Percentiles rank a stretch among this genome's conserved stretches.
Conservation (phyloP, 2,329 filamentous ascomycete species). For the Cercospora sp. region DNA sequence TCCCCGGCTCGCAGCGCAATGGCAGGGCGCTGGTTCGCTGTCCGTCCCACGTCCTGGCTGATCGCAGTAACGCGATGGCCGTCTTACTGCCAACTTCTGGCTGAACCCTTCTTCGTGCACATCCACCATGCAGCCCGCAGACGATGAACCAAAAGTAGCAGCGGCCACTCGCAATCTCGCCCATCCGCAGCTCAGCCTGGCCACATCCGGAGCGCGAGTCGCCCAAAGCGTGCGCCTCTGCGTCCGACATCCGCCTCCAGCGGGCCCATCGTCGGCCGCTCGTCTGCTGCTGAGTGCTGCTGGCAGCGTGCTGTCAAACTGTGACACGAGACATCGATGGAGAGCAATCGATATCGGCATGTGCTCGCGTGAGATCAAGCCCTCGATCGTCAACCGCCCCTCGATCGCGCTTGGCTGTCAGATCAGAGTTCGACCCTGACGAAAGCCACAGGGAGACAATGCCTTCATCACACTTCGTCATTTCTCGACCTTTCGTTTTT, state of each 20-base stretch:
- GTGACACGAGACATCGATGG: background rate
- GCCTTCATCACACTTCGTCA: background rate
- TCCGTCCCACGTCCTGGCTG: background rate
- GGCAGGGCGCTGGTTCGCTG: conserved; percentile 2
- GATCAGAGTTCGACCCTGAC: background rate
- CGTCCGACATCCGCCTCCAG: background rate
- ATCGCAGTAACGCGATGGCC: background rate
- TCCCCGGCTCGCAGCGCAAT: conserved; percentile 2
- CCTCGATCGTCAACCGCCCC: background rate
- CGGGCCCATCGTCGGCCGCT: background rate
- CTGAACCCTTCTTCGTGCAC: background rate
- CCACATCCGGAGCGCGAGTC: conserved; percentile 2
- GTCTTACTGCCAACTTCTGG: background rate
- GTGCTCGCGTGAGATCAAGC: conserved; percentile 7
- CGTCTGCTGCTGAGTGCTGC: too few relatives aligned
- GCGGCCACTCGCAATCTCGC: conserved; percentile 10
- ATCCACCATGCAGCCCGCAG: conserved; percentile 1
- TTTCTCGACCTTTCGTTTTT: background rate
- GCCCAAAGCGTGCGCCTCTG: background rate
- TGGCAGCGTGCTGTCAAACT: background rate
- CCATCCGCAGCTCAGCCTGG: conserved; percentile 2
- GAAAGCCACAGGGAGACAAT: background rate
- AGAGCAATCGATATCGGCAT: background rate
- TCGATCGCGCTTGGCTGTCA: background rate
- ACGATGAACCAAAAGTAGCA: conserved; percentile 10